Percentiles rank a stretch among this genome's conserved stretches.
These are phyloP conservation scores for Agaricus blazei DNA, from an alignment of 768 basidiomycete genomes.

Conservation along the genomic window DNA sequence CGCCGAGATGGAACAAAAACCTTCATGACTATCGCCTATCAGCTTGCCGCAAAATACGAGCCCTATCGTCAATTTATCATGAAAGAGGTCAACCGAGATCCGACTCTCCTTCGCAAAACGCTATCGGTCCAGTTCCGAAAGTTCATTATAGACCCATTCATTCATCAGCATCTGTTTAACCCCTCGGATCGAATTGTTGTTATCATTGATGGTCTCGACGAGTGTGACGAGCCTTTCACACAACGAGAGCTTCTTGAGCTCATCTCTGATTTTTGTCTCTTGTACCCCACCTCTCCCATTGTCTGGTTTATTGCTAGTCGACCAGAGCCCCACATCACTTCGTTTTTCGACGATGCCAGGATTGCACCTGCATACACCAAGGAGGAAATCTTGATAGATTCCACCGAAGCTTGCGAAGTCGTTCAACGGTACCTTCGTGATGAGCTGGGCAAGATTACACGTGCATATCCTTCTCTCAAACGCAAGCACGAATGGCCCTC, in stretches of 20 bases:
- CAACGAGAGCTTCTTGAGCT: conserved; percentile 15
- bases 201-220: not conserved
- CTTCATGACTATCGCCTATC: not conserved
- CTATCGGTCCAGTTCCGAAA: conserved; percentile 12
- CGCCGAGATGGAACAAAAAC: no score
- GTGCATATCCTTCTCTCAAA: not conserved
- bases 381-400: conserved; percentile 2
- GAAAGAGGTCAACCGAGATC: not conserved
- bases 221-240: not conserved
- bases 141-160: not conserved
- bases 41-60: not conserved
- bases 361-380: not conserved
- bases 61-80: not conserved
- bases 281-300: conserved; percentile 10
- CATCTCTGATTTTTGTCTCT: conserved; percentile 1
- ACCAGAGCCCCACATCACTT: conserved; percentile 18
- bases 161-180: not conserved
- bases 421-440: conserved; percentile 3
- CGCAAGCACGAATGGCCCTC: conserved; percentile 15
- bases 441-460: conserved; percentile 11
- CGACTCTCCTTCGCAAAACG: not conserved
- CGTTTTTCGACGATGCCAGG: conserved; percentile 1
- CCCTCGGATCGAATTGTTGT: not conserved
- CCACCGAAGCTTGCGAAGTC: conserved; percentile 13
- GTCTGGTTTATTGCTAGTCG: conserved; percentile 21